Base-by-base conservation (phyloP, 441 rosid genomes). In the Syzygium syzygioides region DNA sequence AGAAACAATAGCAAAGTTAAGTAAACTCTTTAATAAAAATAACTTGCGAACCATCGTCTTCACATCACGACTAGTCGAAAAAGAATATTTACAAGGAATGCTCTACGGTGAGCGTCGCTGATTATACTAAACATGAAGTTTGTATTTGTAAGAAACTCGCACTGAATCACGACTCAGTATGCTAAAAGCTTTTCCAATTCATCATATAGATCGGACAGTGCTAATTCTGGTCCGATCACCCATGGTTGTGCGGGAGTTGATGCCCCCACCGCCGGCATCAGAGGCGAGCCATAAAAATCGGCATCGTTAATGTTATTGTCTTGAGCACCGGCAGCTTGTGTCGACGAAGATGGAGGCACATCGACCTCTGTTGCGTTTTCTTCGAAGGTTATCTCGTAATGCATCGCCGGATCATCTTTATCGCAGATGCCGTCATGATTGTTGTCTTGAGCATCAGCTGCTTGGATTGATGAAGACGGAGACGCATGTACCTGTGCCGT, bases 1-100 rank as follows among this genome's bases (percentile, higher is more conserved):
- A 50, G 53, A 11, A 50, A 50, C 53, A 12, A 50, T 1, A 50
- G 12, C 53, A 50, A 50, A 50, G 1, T 59, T 26, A 7, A 26
- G 12, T 59, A 59, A 25, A 59, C 30, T 26, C 30, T 0, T 26
- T 10, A 28, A 59, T 59, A 26, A 0, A 0, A 1, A 59, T 0
- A 12, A 59, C 64, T 59, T 12, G 64, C 17, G 12, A 53, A 26
- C 64, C 30, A 12, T 26, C 15, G 28, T 5, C 64, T 59, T 59
- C 14, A 26, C 64, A 59, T 59, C 17, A 59, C 30, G 30, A 26
- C 2, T 28, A 12, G 64, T 59, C 17, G 2, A 26, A 59, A 59
- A 26, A 26, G 25, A 5, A 57, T 26, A 59, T 26, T 0, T 14
- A 53, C 17, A 50, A 50, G 53, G 14, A 50, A 50, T 4, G 4